Conservation (phyloP, 257 asterid genomes). For the Przewalskia tangutica region DNA sequence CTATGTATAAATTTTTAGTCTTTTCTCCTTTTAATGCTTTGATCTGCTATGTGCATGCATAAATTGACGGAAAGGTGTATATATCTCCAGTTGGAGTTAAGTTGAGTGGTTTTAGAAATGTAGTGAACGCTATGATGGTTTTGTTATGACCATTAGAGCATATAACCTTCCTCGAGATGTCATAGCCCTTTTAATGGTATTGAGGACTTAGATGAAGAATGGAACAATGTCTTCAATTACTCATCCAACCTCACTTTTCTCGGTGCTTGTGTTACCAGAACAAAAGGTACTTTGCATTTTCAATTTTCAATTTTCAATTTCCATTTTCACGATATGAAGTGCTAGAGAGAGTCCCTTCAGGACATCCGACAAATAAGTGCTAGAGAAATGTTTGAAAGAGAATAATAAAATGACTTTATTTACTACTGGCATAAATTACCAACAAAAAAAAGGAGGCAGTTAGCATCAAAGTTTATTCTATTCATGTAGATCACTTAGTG, state of each 20-base stretch:
- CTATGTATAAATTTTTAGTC: not conserved
- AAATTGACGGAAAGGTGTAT: not conserved
- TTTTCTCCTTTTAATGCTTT: not conserved
- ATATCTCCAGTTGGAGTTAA: not conserved
- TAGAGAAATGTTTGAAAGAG: not conserved
- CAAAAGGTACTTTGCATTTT: slow-evolving; percentile 1
- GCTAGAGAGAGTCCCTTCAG: too few relatives aligned
- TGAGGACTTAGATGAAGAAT: slow-evolving; percentile 3
- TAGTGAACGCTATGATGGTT: not conserved
- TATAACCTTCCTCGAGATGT: not conserved
- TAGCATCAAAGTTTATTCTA: not conserved
- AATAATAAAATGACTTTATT: not conserved
- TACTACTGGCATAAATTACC: not conserved
- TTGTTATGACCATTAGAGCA: not conserved
- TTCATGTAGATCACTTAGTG: not conserved
- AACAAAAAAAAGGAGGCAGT: not conserved
- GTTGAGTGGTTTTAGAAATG: not conserved
- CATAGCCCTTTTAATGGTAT: not conserved
- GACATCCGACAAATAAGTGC: too few relatives aligned
- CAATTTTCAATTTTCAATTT: not conserved
- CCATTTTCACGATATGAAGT: not conserved
- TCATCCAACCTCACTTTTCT: not conserved
- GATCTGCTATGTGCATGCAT: not conserved
- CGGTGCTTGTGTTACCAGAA: slow-evolving; percentile 13
- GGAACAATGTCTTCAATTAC: slow-evolving; percentile 11